phyloP scores from a whole-genome alignment of 257 asterid genomes.

The Plectranthus barbatus region DNA sequence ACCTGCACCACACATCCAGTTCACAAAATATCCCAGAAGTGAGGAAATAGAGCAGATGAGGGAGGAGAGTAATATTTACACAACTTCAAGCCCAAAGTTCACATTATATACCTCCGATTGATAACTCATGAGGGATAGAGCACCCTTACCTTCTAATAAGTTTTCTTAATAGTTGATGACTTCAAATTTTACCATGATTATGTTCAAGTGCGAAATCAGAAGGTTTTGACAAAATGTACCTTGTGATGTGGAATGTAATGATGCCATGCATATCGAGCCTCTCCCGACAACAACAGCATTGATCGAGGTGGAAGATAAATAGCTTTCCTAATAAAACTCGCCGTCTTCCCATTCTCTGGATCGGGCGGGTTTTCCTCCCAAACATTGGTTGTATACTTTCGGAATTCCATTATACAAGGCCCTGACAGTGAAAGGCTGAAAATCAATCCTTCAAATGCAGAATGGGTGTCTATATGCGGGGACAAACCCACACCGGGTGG shows the following conservation, averaged over 20 bases:
- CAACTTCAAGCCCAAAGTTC: no score
- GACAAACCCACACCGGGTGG: conserved; percentile 91
- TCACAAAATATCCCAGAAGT: neutral
- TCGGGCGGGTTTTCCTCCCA: conserved; percentile 48
- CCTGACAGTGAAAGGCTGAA: conserved; percentile 95
- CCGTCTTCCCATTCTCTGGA: conserved; percentile 29
- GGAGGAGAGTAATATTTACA: no score
- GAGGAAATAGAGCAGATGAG: no score
- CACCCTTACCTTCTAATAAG: neutral
- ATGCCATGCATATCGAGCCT: conserved; percentile 97
- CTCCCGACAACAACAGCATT: conserved; percentile 68
- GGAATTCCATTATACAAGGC: conserved; percentile 94
- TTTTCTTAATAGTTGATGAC: neutral
- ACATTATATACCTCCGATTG: neutral
- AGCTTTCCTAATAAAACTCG: conserved; percentile 49
- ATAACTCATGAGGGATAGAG: neutral
- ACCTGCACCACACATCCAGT: conserved; percentile 34
- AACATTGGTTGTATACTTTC: conserved; percentile 56
- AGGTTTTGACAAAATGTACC: conserved; percentile 28
- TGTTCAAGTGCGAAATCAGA: neutral
- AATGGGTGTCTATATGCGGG: conserved; percentile 97
- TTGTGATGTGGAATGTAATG: conserved; percentile 98
- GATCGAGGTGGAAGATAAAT: conserved; percentile 93
- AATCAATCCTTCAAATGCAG: conserved; percentile 81
- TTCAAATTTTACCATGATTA: neutral